Percentiles rank a stretch among this genome's conserved stretches.
These are phyloP conservation scores for Blastobotrys raffinosifermentans DNA, from an alignment of 1,139 yeast genomes.

Conservation along the genomic window DNA sequence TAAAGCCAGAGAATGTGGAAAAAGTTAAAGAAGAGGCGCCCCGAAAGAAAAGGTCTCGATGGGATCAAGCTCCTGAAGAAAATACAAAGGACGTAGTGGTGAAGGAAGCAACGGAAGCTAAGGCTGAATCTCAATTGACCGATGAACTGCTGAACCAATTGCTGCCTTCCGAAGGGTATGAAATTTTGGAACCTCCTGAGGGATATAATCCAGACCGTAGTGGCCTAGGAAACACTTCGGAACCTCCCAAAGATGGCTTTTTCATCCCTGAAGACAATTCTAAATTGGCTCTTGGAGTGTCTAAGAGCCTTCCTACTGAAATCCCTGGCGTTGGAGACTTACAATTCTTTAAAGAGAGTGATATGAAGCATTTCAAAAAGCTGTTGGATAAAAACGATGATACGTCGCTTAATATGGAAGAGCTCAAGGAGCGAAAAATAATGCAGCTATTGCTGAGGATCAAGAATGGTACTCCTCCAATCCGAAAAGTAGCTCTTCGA, in stretches of 20 bases:
- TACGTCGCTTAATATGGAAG: conserved; percentile 42
- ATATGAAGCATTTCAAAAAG: conserved; percentile 64
- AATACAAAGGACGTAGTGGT: conserved; percentile 6
- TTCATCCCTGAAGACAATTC: conserved; percentile 30
- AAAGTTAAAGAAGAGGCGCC: conserved; percentile 14
- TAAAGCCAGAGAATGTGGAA: conserved; percentile 18
- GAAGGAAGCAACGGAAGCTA: conserved; percentile 22
- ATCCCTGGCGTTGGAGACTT: conserved; percentile 61
- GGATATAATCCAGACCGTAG: conserved; percentile 38
- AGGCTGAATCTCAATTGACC: conserved; percentile 25
- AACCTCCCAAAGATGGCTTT: conserved; percentile 24
- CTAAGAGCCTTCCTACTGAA: conserved; percentile 41
- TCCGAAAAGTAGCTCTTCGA: conserved; percentile 67
- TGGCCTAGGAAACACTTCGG: conserved; percentile 20
- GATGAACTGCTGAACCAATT: conserved; percentile 46
- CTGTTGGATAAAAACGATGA: conserved; percentile 39
- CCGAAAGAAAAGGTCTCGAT: conserved; percentile 25
- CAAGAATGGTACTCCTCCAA: conserved; percentile 69
- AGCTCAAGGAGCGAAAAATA: conserved; percentile 54
- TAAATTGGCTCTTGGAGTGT: conserved; percentile 24
- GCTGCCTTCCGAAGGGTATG: conserved; percentile 50
- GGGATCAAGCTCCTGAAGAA: conserved; percentile 36
- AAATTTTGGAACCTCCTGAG: conserved; percentile 43
- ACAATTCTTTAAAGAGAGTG: conserved; percentile 65
- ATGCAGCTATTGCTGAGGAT: conserved; percentile 60